Conservation (phyloP, 73 alveolate genomes). For the Paramecium caudatum region DNA sequence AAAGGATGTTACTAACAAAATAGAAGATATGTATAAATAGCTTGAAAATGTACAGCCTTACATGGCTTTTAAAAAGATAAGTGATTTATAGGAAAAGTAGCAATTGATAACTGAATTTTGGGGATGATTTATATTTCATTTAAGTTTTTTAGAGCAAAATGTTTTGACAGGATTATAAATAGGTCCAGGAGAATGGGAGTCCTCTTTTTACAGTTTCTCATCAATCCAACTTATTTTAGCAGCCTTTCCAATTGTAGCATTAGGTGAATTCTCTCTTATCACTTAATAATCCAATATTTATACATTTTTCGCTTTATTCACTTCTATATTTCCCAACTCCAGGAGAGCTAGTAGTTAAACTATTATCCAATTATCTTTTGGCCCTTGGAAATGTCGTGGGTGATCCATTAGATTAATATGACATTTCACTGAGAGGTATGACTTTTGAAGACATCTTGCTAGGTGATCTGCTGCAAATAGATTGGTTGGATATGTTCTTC, state of each 20-base stretch:
- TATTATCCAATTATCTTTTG: constrained; percentile 25
- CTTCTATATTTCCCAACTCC: constrained; percentile 61
- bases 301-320: constrained; percentile 29
- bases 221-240: constrained; percentile 68
- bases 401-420: constrained; percentile 35
- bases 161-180: constrained; percentile 67
- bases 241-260: constrained; percentile 53
- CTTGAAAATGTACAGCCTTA: constrained; percentile 50
- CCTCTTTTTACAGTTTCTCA: constrained; percentile 47
- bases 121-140: constrained; percentile 71
- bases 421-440: constrained; percentile 61
- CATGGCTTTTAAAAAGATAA: constrained; percentile 46
- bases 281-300: not conserved
- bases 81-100: constrained; percentile 46
- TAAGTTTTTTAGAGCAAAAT: constrained; percentile 62
- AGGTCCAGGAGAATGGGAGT: constrained; percentile 61
- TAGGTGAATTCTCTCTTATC: constrained; percentile 42
- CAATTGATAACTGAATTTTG: constrained; percentile 68
- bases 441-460: constrained; percentile 49
- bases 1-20: constrained; percentile 8
- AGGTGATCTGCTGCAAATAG: constrained; percentile 35
- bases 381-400: constrained; percentile 48
- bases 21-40: constrained; percentile 62
- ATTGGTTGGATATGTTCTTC: constrained; percentile 2
- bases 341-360: constrained; percentile 64